These are phyloP conservation scores for Aegilops speltoides DNA, from an alignment of 176 grass and related monocot genomes.

Conservation along the genomic window DNA sequence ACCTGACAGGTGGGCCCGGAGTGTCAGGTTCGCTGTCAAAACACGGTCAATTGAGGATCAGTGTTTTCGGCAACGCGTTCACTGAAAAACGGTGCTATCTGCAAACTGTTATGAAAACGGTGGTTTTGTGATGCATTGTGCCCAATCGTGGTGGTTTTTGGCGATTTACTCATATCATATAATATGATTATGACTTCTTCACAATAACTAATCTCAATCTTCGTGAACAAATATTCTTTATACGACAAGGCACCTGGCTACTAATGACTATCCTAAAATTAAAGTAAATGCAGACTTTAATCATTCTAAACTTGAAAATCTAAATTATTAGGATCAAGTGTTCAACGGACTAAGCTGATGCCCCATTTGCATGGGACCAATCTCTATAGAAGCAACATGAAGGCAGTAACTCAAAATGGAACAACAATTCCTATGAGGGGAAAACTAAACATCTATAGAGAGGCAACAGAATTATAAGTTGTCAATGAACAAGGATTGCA, in stretches of 20 bases:
- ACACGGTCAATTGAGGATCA: too few species aligned
- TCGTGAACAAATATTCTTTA: neutral
- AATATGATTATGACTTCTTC: neutral
- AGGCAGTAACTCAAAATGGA: slow-evolving; percentile 6
- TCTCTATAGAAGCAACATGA: slow-evolving; percentile 5
- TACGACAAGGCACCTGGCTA: neutral
- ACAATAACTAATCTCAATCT: neutral
- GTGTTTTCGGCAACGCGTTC: too few species aligned
- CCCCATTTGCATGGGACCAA: neutral
- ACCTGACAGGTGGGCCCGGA: too few species aligned
- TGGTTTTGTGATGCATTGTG: too few species aligned
- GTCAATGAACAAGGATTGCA: neutral
- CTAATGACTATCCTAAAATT: slow-evolving; percentile 13
- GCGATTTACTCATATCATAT: neutral
- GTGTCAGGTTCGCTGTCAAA: too few species aligned
- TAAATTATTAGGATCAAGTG: slow-evolving; percentile 13
- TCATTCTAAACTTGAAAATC: neutral
- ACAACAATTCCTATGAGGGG: neutral
- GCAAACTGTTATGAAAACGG: too few species aligned
- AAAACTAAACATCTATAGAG: slow-evolving; percentile 11
- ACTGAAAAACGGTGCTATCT: too few species aligned
- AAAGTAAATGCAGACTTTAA: neutral
- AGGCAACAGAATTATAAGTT: neutral
- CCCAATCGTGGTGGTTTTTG: too few species aligned
- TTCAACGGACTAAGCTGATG: slow-evolving; percentile 26